Base-by-base conservation (phyloP, 2,329 filamentous ascomycete genomes). In the Sarocladium strictum region DNA sequence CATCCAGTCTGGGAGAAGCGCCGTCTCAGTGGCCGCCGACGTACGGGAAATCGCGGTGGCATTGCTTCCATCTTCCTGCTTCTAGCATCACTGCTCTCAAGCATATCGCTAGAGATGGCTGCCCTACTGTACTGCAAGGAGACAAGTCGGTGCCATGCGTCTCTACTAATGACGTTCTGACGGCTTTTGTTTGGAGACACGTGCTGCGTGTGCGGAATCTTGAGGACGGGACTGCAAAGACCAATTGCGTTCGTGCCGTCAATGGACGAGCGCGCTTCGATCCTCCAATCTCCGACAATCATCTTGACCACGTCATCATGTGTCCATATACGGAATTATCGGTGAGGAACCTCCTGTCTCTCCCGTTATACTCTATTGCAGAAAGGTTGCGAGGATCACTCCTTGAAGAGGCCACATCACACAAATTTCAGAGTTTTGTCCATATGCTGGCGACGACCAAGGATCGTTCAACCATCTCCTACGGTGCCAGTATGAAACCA, bases 141-240 rank as follows among this genome's bases (percentile, higher is more conserved):
- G 9, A 29, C 14, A 5, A 19, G 26, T 23, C 10, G 15, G 45
- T 32, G 9, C 27, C 45, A 17, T 50, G 32, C 45, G 27, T 32
- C 45, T 50, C 45, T 33, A 50, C 45, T 6, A 50, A 50, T 33
- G 45, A 50, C 26, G 27, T 50, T 17, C 24, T 33, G 11, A 50
- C 45, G 45, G 45, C 45, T 5, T 33, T 50, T 21, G 32, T 50
- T 24, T 50, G 45, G 45, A 29, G 45, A 29, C 45, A 50, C 45
- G 12, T 50, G 5, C 9, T 50, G 24, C 45, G 45, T n/a, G 23
- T 50, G n/a, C 45, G 45, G 11, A 7, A 33, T n/a, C 23, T 50
- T 3, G 45, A 50, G 15, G 27, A 33, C 45, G 23, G 19, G 4
- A 50, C 45, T 33, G 24, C 45, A 19, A 45, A 24, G 17, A 50